These are phyloP conservation scores for Xylariaceae sp. DNA, from an alignment of 2,329 filamentous ascomycete genomes.

Conservation along the genomic window DNA sequence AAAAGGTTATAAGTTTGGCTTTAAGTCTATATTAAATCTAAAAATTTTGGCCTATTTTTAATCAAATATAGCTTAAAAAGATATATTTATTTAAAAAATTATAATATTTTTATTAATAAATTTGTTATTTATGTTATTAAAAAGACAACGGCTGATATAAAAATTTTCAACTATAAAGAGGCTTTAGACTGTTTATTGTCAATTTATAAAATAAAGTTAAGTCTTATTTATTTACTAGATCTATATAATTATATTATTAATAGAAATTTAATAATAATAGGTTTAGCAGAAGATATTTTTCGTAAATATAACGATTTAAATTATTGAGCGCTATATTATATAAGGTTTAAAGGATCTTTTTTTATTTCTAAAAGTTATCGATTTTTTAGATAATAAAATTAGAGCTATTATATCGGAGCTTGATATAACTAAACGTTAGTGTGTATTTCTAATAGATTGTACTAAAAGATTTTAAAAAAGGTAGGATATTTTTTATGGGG, in stretches of 20 bases:
- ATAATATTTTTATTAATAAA: too few relatives aligned
- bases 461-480: slow-evolving; percentile 28
- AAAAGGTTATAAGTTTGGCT: too few relatives aligned
- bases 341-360: slow-evolving; percentile 10
- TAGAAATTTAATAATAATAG: slow-evolving; percentile 1
- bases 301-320: slow-evolving; percentile 10
- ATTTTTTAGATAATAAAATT: slow-evolving; percentile 20
- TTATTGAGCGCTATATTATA: slow-evolving; percentile 11
- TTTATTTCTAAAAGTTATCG: slow-evolving; percentile 11
- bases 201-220: slow-evolving; percentile 12
- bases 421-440: slow-evolving; percentile 12
- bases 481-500: slow-evolving; percentile 22
- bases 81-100: too few relatives aligned
- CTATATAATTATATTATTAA: not conserved
- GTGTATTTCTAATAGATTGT: slow-evolving; percentile 23
- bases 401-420: slow-evolving; percentile 28
- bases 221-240: not conserved
- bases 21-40: too few relatives aligned
- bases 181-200: too few relatives aligned
- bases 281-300: slow-evolving; percentile 6
- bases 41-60: too few relatives aligned
- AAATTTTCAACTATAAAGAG: too few relatives aligned
- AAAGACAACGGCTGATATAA: too few relatives aligned
- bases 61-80: too few relatives aligned
- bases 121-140: too few relatives aligned